Evolutionary conservation across 805 yeast species (phyloP).

Genomic region (Maudiozyma turicensis): DNA sequence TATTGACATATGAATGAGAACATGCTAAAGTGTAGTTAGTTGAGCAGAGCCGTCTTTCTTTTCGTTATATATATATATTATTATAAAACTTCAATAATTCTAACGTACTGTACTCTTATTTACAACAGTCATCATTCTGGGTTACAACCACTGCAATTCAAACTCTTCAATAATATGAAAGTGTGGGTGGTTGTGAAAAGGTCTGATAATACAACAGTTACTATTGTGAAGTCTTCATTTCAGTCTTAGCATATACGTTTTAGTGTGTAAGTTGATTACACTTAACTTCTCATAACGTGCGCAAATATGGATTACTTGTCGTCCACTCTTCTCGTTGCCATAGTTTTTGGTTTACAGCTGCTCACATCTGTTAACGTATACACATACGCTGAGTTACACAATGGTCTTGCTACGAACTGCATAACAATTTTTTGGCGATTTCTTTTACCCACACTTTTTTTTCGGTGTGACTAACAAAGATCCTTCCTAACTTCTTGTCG

Average conservation of each 20-base stretch:
- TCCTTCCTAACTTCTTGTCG: neutral
- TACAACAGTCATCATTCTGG: no score
- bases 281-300: neutral
- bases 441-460: neutral
- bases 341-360: neutral
- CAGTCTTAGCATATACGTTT: neutral
- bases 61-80: no score
- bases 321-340: neutral
- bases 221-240: neutral
- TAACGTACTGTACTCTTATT: no score
- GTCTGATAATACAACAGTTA: neutral
- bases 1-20: neutral
- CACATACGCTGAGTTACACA: no score
- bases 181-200: neutral
- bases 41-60: no score
- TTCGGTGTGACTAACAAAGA: no score
- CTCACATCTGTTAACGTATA: neutral
- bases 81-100: no score
- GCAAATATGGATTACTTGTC: neutral
- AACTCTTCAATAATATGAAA: no score
- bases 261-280: neutral
- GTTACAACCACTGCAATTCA: no score
- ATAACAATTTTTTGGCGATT: no score
- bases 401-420: no score
- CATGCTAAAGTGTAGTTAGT: no score